These are phyloP conservation scores for Fusarium irregulare DNA, from an alignment of 2,329 filamentous ascomycete species.

Conservation along the genomic window DNA sequence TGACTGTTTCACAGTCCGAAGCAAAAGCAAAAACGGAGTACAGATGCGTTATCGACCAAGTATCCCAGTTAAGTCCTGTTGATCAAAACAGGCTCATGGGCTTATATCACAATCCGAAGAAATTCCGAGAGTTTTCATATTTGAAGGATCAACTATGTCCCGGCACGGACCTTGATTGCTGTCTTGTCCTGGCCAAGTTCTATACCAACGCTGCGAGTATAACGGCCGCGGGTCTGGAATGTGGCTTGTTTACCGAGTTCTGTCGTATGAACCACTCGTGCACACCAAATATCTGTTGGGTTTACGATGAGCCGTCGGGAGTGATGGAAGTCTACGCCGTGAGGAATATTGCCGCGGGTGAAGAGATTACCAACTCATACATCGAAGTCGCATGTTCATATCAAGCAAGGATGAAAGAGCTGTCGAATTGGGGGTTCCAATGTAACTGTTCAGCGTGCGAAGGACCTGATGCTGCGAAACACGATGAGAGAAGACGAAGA, in stretches of 20 bases:
- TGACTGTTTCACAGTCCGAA: conserved; percentile 11
- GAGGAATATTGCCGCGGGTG: neutral
- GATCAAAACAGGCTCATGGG: neutral
- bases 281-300: conserved; percentile 21
- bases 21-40: conserved; percentile 1
- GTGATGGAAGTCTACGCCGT: conserved; percentile 23
- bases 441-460: neutral
- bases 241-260: conserved; percentile 13
- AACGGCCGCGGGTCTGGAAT: neutral
- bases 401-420: neutral
- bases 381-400: conserved; percentile 3
- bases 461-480: neutral
- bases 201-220: conserved; percentile 27
- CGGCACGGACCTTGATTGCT: neutral
- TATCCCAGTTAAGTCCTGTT: accelerated
- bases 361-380: conserved; percentile 25
- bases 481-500: conserved; percentile 16
- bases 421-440: conserved; percentile 12
- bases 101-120: conserved; percentile 16
- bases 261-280: conserved; percentile 29
- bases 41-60: conserved; percentile 15
- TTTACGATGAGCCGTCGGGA: conserved; percentile 3
- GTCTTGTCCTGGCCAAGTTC: conserved; percentile 18
- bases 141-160: conserved; percentile 6
- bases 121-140: conserved; percentile 19